Conservation (phyloP, 2,329 filamentous ascomycete genomes). For the Chrysoporthe deuterocubensis region DNA sequence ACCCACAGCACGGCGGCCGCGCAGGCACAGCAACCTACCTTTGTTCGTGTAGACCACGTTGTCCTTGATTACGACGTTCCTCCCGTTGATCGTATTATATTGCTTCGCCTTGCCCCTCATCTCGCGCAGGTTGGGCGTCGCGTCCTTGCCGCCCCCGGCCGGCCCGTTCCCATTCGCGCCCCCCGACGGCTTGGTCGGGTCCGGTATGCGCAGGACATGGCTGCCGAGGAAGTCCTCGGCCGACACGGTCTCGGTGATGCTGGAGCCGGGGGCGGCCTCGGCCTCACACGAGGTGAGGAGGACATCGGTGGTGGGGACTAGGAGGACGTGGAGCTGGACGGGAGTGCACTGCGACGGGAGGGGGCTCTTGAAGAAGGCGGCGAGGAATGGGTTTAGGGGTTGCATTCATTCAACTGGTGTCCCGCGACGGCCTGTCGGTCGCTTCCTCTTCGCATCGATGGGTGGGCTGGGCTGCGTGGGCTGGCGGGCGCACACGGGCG, state of each 20-base stretch:
- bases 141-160: constrained; percentile 53
- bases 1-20: not conserved
- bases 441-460: constrained; percentile 26
- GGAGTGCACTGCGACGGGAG: constrained; percentile 90
- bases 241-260: constrained; percentile 78
- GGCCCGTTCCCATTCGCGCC: constrained; percentile 44
- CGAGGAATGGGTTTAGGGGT: constrained; percentile 97
- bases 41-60: constrained; percentile 94
- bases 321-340: constrained; percentile 87
- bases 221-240: constrained; percentile 96
- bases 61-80: constrained; percentile 94
- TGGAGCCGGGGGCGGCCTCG: constrained; percentile 68
- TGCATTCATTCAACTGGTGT: constrained; percentile 69
- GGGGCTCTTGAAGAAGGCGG: constrained; percentile 97
- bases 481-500: constrained; percentile 14
- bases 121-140: constrained; percentile 73
- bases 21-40: constrained; percentile 57
- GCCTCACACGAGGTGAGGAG: constrained; percentile 86
- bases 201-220: constrained; percentile 88
- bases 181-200: constrained; percentile 51
- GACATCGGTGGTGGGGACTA: constrained; percentile 91
- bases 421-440: constrained; percentile 28
- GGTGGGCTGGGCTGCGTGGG: constrained; percentile 1
- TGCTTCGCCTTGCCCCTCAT: constrained; percentile 91
- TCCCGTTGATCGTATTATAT: constrained; percentile 88